Conservation (phyloP, 169 alveolate species). For the Eimeria maxima region DNA sequence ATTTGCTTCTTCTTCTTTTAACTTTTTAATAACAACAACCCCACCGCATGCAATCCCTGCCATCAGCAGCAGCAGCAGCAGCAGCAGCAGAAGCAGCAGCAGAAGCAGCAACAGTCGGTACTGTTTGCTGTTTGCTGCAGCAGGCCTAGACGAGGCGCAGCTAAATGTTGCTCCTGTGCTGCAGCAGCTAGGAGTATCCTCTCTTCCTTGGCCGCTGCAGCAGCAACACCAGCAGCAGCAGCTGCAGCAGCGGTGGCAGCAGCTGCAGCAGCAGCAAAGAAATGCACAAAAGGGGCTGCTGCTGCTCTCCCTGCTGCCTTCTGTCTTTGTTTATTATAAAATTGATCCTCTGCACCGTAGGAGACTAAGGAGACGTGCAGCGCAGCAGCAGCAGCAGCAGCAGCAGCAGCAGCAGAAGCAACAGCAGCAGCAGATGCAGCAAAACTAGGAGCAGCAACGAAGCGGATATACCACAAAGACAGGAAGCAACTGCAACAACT, state of each 20-base stretch:
- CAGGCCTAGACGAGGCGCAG: not conserved
- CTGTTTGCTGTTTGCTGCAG: constrained; percentile 38
- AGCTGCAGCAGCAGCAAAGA: constrained; percentile 7
- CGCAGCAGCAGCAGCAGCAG: constrained; percentile 9
- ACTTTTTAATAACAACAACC: not conserved
- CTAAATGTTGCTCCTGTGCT: constrained; percentile 6
- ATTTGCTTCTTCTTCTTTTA: not conserved
- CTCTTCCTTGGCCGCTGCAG: not conserved
- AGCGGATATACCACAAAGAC: too few species aligned
- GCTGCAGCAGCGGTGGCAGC: constrained; percentile 62
- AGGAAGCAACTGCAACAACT: not conserved
- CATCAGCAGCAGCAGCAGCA: constrained; percentile 7
- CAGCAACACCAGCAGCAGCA: not conserved
- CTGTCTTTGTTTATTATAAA: not conserved
- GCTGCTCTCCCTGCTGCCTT: not conserved
- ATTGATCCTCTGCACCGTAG: not conserved
- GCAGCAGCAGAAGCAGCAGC: not conserved
- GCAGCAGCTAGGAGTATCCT: not conserved
- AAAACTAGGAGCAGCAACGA: too few species aligned
- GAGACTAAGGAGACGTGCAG: not conserved
- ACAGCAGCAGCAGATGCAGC: too few species aligned
- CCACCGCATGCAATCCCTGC: not conserved
- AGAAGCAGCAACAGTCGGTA: not conserved
- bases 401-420: not conserved
- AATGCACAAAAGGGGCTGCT: constrained; percentile 7